Evolutionary conservation across 2,329 filamentous ascomycete species (phyloP), one percentile per base, ranked within the genome.

Genomic region (Teratosphaeria viscida): DNA sequence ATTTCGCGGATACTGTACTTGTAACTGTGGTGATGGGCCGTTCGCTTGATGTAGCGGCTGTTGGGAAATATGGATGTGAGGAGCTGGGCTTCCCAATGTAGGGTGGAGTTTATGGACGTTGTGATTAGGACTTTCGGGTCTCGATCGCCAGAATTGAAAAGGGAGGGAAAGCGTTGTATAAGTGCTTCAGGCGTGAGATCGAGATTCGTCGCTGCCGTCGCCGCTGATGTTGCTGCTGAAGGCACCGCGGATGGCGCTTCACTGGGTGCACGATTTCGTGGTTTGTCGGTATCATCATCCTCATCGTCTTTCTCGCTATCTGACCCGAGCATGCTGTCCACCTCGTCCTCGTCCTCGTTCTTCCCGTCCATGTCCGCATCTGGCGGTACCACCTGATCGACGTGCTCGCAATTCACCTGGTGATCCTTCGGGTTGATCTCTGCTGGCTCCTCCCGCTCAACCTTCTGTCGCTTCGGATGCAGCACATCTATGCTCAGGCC

Each of bases 1-100:
- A 99, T 97, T 73, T 99, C 94, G 56, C 89, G 84, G 27, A 99
- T 82, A 27, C 88, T 92, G 78, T 96, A 97, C 72, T 95, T 95
- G 80, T 96, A 86, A 8, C 85, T 84, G 74, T 92, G 90, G 57
- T 85, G 85, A 73, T 96, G 91, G 11, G 86, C 84, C 7, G 89
- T 91, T 60, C 94, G 88, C 1, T 86, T 89, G 66, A 99, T 88
- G 76, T 97, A 96, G 53, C 79, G 80, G 67, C 79, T 81, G 73
- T 87, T 87, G 60, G 94, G 92, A 76, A 97, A 95, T 61, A 97
- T 78, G 10, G 83, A 82, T 62, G 87, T 89, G 61, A 97, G 82
- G 49, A 91, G 81, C 61, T 88, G 76, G 55, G 90, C 92, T 78
- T 95, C 85, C 62, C 86, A 75, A 78, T 99, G 92, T 12, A 97